Evolutionary conservation across 129 eudicot genomes (phyloP).

Genomic region (Glebionis coronaria): DNA sequence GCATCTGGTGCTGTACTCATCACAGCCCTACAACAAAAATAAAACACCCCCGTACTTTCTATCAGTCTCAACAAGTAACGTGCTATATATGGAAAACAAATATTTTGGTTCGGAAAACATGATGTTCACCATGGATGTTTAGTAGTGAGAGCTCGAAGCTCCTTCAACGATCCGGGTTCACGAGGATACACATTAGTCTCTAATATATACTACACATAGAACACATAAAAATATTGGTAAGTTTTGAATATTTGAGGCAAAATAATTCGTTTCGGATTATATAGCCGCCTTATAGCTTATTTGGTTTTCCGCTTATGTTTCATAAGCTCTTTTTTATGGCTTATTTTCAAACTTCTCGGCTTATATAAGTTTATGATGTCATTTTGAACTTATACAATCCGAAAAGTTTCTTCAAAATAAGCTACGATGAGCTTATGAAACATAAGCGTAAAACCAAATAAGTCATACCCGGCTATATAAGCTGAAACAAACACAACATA

Average conservation of each 20-base stretch:
- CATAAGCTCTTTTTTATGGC: too few species aligned
- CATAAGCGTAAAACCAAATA: too few species aligned
- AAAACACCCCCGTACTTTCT: neutral
- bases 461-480: neutral
- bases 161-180: conserved; percentile 52
- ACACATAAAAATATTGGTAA: neutral
- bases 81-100: neutral
- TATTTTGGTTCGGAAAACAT: neutral
- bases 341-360: too few species aligned
- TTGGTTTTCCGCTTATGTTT: too few species aligned
- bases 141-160: conserved; percentile 46
- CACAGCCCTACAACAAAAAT: conserved; percentile 20
- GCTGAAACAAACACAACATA: neutral
- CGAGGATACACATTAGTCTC: conserved; percentile 65
- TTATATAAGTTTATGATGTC: too few species aligned
- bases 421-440: too few species aligned
- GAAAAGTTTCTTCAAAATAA: too few species aligned
- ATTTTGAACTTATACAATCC: too few species aligned
- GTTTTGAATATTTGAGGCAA: neutral
- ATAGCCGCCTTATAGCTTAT: too few species aligned
- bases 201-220: conserved; percentile 39
- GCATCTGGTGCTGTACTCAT: conserved; percentile 44
- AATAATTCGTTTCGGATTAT: too few species aligned
- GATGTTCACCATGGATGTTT: conserved; percentile 45
- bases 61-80: neutral